Percentiles rank a stretch among this genome's conserved stretches.
Conservation (phyloP, 352 stramenopile genomes). For the Blastocystis sp. region DNA sequence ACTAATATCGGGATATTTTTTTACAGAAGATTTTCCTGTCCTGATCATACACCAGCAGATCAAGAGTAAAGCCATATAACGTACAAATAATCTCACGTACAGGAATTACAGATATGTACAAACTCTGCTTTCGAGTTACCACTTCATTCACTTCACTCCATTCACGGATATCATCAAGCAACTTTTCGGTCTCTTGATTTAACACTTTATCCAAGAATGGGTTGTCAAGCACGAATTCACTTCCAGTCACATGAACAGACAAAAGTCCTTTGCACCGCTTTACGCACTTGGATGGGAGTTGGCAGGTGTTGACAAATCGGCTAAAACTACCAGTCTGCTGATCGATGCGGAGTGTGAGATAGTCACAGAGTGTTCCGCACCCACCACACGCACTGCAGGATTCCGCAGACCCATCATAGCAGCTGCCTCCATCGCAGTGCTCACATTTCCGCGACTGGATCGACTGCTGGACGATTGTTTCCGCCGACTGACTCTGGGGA, state of each 20-base stretch:
- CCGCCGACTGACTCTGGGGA: too few relatives aligned
- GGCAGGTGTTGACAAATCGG: background rate
- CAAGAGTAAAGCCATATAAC: background rate
- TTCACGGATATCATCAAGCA: background rate
- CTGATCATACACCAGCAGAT: background rate
- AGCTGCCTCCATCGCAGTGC: background rate
- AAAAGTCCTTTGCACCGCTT: background rate
- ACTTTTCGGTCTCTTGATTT: background rate
- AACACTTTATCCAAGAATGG: background rate
- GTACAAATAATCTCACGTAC: background rate
- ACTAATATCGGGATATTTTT: background rate
- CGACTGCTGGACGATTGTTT: background rate
- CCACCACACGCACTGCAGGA: background rate
- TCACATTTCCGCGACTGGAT: background rate
- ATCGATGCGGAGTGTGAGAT: background rate
- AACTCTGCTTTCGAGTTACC: background rate
- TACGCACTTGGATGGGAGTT: background rate
- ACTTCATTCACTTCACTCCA: background rate
- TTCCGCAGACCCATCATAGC: background rate
- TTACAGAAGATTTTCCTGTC: background rate
- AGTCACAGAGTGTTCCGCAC: background rate
- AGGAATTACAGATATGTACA: constrained; percentile 1
- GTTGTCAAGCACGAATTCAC: background rate
- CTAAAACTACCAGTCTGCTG: background rate
- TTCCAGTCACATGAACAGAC: background rate